phyloP scores from a whole-genome alignment of 257 asterid species.

The Penstemon barbatus region DNA sequence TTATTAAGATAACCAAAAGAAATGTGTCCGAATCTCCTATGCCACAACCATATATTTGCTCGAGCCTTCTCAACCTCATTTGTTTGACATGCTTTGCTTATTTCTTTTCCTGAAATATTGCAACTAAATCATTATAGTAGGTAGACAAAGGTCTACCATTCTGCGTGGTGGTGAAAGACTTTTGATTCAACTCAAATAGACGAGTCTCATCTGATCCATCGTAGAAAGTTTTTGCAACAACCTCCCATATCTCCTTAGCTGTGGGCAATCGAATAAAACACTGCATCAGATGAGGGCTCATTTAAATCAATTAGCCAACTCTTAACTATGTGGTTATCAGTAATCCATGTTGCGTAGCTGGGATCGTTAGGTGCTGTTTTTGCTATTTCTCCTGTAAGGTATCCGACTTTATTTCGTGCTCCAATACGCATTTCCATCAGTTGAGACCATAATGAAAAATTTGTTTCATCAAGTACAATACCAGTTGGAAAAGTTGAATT shows the following conservation, averaged over 20 bases:
- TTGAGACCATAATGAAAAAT: not conserved
- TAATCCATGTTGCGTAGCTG: not conserved
- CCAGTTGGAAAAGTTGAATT: not conserved
- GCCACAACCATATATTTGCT: not conserved
- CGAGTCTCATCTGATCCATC: too few relatives aligned
- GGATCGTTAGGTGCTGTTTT: not conserved
- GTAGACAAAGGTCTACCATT: not conserved
- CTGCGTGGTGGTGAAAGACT: too few relatives aligned
- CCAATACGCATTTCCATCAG: constrained; percentile 25
- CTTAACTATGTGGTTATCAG: too few relatives aligned
- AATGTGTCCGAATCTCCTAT: too few relatives aligned
- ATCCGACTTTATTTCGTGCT: not conserved
- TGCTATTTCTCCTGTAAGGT: not conserved
- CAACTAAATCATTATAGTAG: constrained; percentile 15
- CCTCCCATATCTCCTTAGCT: too few relatives aligned
- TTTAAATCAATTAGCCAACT: too few relatives aligned
- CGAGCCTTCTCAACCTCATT: not conserved
- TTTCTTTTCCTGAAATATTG: not conserved
- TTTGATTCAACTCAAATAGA: too few relatives aligned
- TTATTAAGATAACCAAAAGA: too few relatives aligned
- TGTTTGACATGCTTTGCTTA: not conserved
- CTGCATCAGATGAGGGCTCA: too few relatives aligned
- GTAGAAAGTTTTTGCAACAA: too few relatives aligned
- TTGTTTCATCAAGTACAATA: constrained; percentile 8
- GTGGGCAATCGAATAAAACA: too few relatives aligned